Percentiles rank a stretch among this genome's conserved stretches.
phyloP scores from a whole-genome alignment of 73 alveolate genomes.

The Symbiodinium natans region DNA sequence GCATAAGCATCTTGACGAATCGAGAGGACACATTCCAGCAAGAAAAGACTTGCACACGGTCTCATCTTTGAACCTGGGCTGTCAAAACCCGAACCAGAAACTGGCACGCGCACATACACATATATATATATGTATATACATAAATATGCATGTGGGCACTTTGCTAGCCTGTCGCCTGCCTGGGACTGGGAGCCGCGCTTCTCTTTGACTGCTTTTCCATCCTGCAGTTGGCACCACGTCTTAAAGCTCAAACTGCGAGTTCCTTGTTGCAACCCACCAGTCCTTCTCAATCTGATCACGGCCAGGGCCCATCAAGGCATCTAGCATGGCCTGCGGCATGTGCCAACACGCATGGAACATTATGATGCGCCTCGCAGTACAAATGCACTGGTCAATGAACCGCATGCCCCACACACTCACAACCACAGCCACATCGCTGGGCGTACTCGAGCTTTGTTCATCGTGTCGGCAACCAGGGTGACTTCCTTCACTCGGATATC shows the following conservation, averaged over 20 bases:
- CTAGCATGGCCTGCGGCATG: constrained; percentile 69
- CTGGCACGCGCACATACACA: too few relatives aligned
- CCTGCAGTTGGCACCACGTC: background rate
- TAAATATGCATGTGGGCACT: background rate
- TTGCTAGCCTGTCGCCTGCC: background rate
- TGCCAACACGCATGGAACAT: too few relatives aligned
- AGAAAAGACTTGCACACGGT: constrained; percentile 75
- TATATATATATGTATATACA: too few relatives aligned
- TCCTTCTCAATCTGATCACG: constrained; percentile 79
- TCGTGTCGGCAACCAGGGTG: background rate
- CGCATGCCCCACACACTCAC: too few relatives aligned
- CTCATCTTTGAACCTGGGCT: constrained; percentile 68
- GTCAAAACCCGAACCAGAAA: background rate
- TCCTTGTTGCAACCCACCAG: background rate
- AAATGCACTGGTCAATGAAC: too few relatives aligned
- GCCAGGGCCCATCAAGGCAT: constrained; percentile 94
- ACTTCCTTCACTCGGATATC: background rate
- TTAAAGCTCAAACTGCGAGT: background rate
- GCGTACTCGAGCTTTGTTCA: background rate
- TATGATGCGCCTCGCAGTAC: background rate
- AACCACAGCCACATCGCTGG: background rate
- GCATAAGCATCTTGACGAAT: background rate
- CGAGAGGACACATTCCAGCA: constrained; percentile 62
- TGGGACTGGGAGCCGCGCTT: background rate
- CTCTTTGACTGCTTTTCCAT: background rate